Base-by-base conservation (phyloP, 2,329 filamentous ascomycete species). In the Ceratocystis lukuohia region DNA sequence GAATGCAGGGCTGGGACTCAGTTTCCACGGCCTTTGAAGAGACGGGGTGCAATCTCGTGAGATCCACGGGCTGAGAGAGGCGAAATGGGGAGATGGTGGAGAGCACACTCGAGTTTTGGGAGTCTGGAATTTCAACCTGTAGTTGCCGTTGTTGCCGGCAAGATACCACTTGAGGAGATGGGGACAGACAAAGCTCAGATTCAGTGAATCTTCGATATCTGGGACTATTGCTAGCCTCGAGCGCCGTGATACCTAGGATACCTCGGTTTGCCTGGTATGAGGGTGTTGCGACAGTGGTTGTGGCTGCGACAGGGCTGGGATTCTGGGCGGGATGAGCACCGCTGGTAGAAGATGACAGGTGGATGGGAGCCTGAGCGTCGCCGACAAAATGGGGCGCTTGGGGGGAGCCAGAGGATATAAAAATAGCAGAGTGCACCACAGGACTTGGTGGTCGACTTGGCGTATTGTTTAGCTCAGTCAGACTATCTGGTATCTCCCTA, bases 61-160 rank as follows among this genome's bases (percentile, higher is more conserved):
- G 25, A 48, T 63, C 12, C 5, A 50, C 41, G 5, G 28, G 33
- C 44, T 48, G 56, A 8, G 64, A 30, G 48, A 57, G 17, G 8
- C 17, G 64, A 33, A 28, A 44, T 33, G 8, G 53, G 5, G 37
- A 61, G 2, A 37, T 12, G 20, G 61, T 45, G 10, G 33, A 65
- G 25, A 46, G 30, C 46, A 41, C 5, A 25, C n/a, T 63, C 28
- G 53, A 33, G 28, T 64, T 64, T 61, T 68, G 64, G 10, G 66
- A 68, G 63, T 66, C 66, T 61, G 64, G 64, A 44, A 68, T 66
- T 48, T 68, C 66, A 12, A 15, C 6, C 12, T 33, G 25, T 3
- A 37, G 15, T 8, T 48, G 22, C 1, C 46, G 61, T n/a, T 62
- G 6, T 8, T 46, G 61, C 10, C 8, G 44, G 1, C 22, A 28